Evolutionary conservation across 805 yeast species (phyloP).

Genomic region (Saccharomycopsis sp.): DNA sequence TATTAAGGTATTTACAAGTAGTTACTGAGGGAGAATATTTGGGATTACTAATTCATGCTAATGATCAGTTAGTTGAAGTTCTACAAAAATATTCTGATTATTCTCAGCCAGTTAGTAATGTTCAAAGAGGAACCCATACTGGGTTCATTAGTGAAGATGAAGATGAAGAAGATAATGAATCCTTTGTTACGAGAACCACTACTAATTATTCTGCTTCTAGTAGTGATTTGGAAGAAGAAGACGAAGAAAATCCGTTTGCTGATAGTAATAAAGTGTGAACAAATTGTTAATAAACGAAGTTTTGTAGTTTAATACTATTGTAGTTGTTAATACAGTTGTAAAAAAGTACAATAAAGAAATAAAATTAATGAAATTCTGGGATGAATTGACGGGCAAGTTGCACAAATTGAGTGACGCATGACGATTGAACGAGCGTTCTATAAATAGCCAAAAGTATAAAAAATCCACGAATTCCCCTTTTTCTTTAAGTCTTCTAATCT

Average conservation of each 20-base stretch:
- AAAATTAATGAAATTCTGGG: no score
- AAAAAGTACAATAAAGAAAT: no score
- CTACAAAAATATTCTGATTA: conserved; percentile 55
- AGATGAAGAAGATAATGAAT: conserved; percentile 5
- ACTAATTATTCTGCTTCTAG: background rate
- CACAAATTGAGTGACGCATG: no score
- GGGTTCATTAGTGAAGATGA: conserved; percentile 4
- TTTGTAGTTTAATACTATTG: no score
- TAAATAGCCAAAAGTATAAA: no score
- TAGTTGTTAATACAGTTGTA: no score
- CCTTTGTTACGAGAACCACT: background rate
- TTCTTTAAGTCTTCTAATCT: background rate
- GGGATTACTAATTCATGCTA: conserved; percentile 82
- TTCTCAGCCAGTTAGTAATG: conserved; percentile 5
- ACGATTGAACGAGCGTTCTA: no score
- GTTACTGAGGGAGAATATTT: conserved; percentile 78
- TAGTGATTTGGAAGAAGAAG: conserved; percentile 12
- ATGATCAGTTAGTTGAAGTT: conserved; percentile 76
- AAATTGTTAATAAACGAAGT: no score
- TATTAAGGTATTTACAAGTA: conserved; percentile 72
- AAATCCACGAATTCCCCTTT: background rate
- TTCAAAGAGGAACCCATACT: background rate
- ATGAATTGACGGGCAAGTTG: no score
- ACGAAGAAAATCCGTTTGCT: conserved; percentile 16
- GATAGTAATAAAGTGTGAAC: conserved; percentile 15